These are phyloP conservation scores for Aspergillus thermomutatus DNA, from an alignment of 2,329 filamentous ascomycete genomes.

Conservation along the genomic window DNA sequence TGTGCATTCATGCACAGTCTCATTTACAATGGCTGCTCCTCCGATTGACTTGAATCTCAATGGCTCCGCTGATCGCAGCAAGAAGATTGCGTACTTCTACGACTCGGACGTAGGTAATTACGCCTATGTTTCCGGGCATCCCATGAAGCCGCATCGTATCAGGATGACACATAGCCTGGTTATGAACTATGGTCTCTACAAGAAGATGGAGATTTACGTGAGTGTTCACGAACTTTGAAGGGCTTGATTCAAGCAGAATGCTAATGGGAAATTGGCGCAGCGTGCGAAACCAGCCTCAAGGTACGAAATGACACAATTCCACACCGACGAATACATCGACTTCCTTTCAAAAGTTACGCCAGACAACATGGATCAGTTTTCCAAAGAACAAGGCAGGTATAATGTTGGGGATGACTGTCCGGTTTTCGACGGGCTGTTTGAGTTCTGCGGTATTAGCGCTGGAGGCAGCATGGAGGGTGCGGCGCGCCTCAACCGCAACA, in stretches of 20 bases:
- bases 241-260: background rate
- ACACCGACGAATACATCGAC: conserved; percentile 71
- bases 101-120: conserved; percentile 98
- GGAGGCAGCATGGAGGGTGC: conserved; percentile 69
- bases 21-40: conserved; percentile 48
- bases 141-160: conserved; percentile 67
- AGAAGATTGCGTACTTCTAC: conserved; percentile 97
- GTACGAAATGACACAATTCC: conserved; percentile 70
- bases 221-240: conserved; percentile 20
- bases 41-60: conserved; percentile 55
- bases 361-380: conserved; percentile 95
- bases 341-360: conserved; percentile 85
- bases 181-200: conserved; percentile 72
- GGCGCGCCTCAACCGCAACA: conserved; percentile 63
- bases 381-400: conserved; percentile 81
- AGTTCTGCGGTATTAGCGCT: conserved; percentile 68
- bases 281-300: conserved; percentile 74
- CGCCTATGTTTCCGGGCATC: conserved; percentile 77
- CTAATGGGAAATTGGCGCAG: conserved; percentile 43
- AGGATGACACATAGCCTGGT: conserved; percentile 64
- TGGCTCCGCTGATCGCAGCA: conserved; percentile 54
- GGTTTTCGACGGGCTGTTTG: conserved; percentile 67
- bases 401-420: conserved; percentile 65
- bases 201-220: conserved; percentile 70
- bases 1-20: conserved; percentile 4